Evolutionary conservation across 345 rosid species (phyloP).

Genomic region (Diplotaxis tenuifolia): DNA sequence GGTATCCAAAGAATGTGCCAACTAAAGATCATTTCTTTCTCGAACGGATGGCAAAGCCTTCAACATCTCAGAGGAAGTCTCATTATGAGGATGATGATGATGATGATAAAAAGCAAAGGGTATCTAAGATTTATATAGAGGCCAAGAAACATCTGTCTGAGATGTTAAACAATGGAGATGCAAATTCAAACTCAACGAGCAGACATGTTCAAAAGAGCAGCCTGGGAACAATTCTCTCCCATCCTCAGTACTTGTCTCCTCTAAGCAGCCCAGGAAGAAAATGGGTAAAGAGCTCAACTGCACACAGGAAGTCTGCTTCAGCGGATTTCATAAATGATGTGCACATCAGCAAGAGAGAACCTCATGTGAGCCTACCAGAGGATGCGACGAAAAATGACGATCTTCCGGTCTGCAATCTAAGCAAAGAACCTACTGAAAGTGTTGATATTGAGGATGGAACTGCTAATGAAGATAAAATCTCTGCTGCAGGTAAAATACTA

Average conservation of each 20-base stretch:
- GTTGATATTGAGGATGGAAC: slow-evolving; percentile 41
- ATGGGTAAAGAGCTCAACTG: slow-evolving; percentile 44
- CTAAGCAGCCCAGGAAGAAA: slow-evolving; percentile 67
- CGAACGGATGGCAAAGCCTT: slow-evolving; percentile 71
- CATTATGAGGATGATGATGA: slow-evolving; percentile 40
- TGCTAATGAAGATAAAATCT: slow-evolving; percentile 16
- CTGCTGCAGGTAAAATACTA: slow-evolving; percentile 36
- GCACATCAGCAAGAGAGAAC: slow-evolving; percentile 43
- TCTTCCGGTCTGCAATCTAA: slow-evolving; percentile 36
- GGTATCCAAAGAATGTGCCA: slow-evolving; percentile 51
- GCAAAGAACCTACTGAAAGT: slow-evolving; percentile 30
- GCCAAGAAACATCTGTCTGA: slow-evolving; percentile 94
- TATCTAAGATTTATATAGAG: slow-evolving; percentile 71
- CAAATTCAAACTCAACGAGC: slow-evolving; percentile 43
- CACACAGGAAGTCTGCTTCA: slow-evolving; percentile 53
- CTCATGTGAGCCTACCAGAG: slow-evolving; percentile 38
- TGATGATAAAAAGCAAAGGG: slow-evolving; percentile 45
- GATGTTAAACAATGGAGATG: slow-evolving; percentile 61
- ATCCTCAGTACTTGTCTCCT: slow-evolving; percentile 75
- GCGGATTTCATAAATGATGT: slow-evolving; percentile 40
- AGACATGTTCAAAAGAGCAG: slow-evolving; percentile 54
- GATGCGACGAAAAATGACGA: slow-evolving; percentile 30
- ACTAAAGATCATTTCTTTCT: slow-evolving; percentile 86
- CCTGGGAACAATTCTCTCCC: slow-evolving; percentile 76
- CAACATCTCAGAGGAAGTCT: slow-evolving; percentile 40